Evolutionary conservation across 306 rosid species (phyloP).

Genomic region (Ziziphus jujuba): DNA sequence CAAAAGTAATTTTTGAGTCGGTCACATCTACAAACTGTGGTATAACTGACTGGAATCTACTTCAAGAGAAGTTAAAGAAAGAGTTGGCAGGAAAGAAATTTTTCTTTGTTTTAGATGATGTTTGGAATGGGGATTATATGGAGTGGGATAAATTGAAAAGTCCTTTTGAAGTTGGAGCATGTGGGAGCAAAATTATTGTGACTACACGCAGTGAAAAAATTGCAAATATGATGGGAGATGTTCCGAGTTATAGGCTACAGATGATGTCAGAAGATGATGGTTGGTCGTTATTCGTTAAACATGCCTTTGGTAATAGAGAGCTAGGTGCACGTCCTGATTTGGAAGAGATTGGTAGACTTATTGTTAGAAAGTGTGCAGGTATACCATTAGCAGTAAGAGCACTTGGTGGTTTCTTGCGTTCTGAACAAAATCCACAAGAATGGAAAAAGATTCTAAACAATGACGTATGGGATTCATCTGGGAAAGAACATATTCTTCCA

Average conservation of each 20-base stretch:
- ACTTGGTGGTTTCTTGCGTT: background rate
- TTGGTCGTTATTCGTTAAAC: background rate
- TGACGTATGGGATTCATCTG: background rate
- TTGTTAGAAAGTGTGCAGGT: slow-evolving; percentile 24
- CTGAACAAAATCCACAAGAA: background rate
- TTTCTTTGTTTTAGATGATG: slow-evolving; percentile 8
- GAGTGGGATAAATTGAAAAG: background rate
- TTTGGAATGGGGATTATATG: background rate
- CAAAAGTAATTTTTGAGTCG: background rate
- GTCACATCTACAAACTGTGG: background rate
- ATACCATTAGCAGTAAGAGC: slow-evolving; percentile 11
- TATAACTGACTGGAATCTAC: background rate
- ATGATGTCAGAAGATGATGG: background rate
- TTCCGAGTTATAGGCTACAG: background rate
- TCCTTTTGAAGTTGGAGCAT: background rate
- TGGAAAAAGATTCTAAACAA: background rate
- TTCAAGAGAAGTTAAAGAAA: background rate
- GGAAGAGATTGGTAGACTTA: slow-evolving; percentile 16
- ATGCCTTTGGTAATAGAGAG: background rate
- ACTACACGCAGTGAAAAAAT: slow-evolving; percentile 10
- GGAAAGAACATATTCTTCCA: background rate
- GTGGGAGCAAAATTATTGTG: slow-evolving; percentile 13
- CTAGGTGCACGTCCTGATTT: background rate
- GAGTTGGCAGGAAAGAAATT: background rate
- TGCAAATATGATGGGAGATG: background rate